A percentile compares a stretch with the other conserved stretches of the same genome.
Evolutionary conservation across 495 filamentous ascomycete species (phyloP).

Genomic region (Neurospora sp.): DNA sequence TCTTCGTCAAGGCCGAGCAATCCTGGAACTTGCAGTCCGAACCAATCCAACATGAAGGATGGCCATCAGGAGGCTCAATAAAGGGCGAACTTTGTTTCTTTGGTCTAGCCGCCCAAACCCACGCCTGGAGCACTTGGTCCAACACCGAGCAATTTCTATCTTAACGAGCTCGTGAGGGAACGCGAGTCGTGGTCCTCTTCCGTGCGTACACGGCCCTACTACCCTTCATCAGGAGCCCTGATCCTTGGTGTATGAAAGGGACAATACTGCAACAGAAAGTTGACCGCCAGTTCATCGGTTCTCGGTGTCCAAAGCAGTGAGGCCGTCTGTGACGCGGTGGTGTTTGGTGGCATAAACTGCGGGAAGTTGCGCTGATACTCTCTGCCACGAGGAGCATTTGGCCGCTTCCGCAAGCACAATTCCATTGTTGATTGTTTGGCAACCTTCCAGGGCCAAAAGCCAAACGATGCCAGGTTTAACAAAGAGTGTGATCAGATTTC

Average conservation of each 20-base stretch:
- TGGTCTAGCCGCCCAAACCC: constrained; percentile 2
- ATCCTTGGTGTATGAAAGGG: constrained; percentile 19
- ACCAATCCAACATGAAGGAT: background rate
- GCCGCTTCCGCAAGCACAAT: constrained; percentile 6
- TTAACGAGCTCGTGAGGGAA: constrained; percentile 9
- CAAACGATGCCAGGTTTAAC: constrained; percentile 17
- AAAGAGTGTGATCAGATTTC: constrained; percentile 13
- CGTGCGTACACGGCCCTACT: constrained; percentile 4
- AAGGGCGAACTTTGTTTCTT: background rate
- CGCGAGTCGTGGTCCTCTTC: constrained; percentile 25
- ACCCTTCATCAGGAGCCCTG: constrained; percentile 14
- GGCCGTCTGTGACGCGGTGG: background rate
- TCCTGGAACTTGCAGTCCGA: background rate
- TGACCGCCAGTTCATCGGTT: constrained; percentile 28
- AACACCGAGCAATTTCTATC: background rate
- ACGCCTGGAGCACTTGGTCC: constrained; percentile 2
- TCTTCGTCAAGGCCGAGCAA: background rate
- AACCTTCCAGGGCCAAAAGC: constrained; percentile 7
- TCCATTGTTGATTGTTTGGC: constrained; percentile 19
- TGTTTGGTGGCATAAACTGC: background rate
- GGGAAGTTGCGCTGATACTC: background rate
- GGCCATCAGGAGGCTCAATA: background rate
- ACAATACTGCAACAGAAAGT: constrained; percentile 10
- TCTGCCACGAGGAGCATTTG: background rate
- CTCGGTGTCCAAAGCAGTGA: background rate